Percentiles rank a stretch among this genome's conserved stretches.
Evolutionary conservation across 2,329 filamentous ascomycete species (phyloP).

Genomic region (Trichoderma koningii): DNA sequence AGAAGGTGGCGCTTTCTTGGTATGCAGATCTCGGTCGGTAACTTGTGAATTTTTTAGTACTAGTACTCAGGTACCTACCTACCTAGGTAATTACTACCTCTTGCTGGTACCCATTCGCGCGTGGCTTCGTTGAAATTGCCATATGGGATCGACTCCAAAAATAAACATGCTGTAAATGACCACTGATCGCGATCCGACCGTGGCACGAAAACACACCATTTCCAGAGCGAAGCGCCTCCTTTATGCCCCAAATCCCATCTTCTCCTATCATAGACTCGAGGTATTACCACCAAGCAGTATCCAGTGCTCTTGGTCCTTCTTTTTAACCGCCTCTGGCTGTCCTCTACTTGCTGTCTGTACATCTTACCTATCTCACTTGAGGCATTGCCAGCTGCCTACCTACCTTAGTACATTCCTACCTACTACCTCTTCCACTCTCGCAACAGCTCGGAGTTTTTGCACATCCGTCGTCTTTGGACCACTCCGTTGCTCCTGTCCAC

Average conservation of each 20-base stretch:
- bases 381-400: background rate
- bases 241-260: background rate
- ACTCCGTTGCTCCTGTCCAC: slow-evolving; percentile 5
- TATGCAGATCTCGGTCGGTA: too few relatives aligned
- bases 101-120: background rate
- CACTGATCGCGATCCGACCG: background rate
- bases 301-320: background rate
- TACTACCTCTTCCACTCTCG: too few relatives aligned
- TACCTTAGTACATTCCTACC: background rate
- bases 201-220: background rate
- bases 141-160: background rate
- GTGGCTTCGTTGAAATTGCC: slow-evolving; percentile 6
- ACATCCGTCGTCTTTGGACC: background rate
- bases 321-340: background rate
- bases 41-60: background rate
- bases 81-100: background rate
- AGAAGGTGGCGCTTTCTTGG: too few relatives aligned
- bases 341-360: too few relatives aligned
- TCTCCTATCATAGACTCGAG: background rate
- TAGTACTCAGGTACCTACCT: background rate
- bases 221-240: slow-evolving; percentile 6
- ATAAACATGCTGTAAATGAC: background rate
- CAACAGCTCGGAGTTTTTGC: background rate
- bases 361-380: background rate
- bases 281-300: background rate